Evolutionary conservation across 371 early-diverging fungal species (phyloP).

Genomic region (Zychaea mexicana): DNA sequence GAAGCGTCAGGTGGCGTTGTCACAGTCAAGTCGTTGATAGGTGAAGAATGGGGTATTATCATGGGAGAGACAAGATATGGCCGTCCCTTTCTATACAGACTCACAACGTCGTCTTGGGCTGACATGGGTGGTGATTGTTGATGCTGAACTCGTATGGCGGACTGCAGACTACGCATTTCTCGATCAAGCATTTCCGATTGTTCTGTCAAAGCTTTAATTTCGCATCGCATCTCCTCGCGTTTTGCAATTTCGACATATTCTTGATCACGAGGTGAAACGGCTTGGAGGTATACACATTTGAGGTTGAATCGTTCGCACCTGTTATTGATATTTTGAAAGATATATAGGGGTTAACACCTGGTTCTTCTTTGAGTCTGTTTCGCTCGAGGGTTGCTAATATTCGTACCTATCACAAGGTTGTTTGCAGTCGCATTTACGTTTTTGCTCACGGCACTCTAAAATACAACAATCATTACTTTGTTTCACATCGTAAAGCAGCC

Average conservation of each 20-base stretch:
- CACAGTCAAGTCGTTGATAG: neutral
- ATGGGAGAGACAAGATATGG: neutral
- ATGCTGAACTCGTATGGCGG: neutral
- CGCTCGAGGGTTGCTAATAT: neutral
- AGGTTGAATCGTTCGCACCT: slow-evolving; percentile 34
- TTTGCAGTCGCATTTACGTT: slow-evolving; percentile 32
- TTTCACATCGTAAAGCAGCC: too few species aligned
- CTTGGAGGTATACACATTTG: slow-evolving; percentile 26
- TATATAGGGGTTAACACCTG: too few species aligned
- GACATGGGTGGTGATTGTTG: slow-evolving; percentile 4
- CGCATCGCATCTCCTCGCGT: slow-evolving; percentile 12
- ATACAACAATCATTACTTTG: neutral
- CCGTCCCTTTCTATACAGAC: neutral
- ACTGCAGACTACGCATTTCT: slow-evolving; percentile 3
- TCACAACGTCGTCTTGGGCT: neutral
- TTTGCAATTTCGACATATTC: slow-evolving; percentile 29
- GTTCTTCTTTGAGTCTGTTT: neutral
- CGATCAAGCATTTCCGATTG: slow-evolving; percentile 24
- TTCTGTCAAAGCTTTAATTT: slow-evolving; percentile 20
- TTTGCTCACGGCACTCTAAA: slow-evolving; percentile 45
- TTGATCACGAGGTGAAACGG: slow-evolving; percentile 29
- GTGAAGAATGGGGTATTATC: neutral
- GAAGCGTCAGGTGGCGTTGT: neutral
- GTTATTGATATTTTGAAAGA: too few species aligned
- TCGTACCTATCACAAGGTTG: slow-evolving; percentile 41